Percentiles rank a stretch among this genome's conserved stretches.
Evolutionary conservation across 75 land plant species (phyloP).

Genomic region (Picea sitchensis): DNA sequence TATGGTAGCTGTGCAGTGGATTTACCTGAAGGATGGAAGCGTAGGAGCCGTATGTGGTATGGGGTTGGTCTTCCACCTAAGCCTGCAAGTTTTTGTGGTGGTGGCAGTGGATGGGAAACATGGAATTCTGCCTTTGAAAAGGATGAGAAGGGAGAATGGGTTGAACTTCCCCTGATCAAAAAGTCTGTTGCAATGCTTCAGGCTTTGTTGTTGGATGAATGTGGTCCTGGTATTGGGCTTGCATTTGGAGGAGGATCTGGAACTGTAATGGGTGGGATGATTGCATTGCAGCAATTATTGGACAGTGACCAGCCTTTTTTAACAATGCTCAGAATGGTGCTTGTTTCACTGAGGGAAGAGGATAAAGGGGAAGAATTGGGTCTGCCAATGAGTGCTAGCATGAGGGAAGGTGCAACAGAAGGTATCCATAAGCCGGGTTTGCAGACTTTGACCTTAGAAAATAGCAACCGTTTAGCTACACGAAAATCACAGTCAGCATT

Average conservation of each 20-base stretch:
- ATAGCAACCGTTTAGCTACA: constrained; percentile 18
- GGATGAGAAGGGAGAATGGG: constrained; percentile 85
- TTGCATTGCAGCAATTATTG: constrained; percentile 85
- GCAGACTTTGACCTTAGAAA: constrained; percentile 17
- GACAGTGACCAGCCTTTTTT: constrained; percentile 99
- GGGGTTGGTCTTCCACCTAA: constrained; percentile 84
- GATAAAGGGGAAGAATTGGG: constrained; percentile 64
- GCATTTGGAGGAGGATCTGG: constrained; percentile 97
- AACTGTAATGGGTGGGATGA: constrained; percentile 89
- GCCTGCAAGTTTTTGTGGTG: constrained; percentile 64
- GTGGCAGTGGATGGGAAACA: constrained; percentile 87
- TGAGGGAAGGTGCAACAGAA: constrained; percentile 39
- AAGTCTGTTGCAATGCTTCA: constrained; percentile 93
- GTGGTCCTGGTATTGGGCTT: constrained; percentile 81
- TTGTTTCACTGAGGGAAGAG: constrained; percentile 92
- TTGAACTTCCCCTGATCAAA: constrained; percentile 86
- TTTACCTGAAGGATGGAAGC: constrained; percentile 95
- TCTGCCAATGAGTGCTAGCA: constrained; percentile 34
- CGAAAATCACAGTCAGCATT: constrained; percentile 71
- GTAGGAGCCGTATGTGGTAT: constrained; percentile 95
- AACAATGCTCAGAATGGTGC: constrained; percentile 98
- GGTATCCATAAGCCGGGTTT: constrained; percentile 19
- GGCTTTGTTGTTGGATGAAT: constrained; percentile 85
- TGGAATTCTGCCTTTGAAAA: constrained; percentile 82
- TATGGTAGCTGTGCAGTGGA: constrained; percentile 90